Conservation (phyloP, 2,329 filamentous ascomycete genomes). For the Cordyceps tenuipes region DNA sequence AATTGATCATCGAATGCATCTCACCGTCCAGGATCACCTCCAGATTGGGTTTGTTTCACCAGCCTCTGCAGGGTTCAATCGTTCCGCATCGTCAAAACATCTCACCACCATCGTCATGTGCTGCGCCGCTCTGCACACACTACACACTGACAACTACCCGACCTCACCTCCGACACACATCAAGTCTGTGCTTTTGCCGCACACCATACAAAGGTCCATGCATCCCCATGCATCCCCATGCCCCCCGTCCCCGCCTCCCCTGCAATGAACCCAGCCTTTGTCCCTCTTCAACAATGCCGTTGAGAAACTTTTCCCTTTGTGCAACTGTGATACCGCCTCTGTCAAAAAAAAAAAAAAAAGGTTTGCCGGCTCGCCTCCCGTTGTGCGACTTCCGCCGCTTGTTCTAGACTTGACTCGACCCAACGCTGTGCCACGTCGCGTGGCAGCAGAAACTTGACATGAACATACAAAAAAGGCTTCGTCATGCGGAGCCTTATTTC, state of each 20-base stretch:
- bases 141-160: too few species aligned
- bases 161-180: not conserved
- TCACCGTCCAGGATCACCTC: too few species aligned
- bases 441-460: not conserved
- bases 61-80: too few species aligned
- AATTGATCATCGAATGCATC: too few species aligned
- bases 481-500: not conserved
- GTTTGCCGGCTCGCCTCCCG: not conserved
- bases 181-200: not conserved
- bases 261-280: not conserved
- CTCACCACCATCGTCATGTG: too few species aligned
- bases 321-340: not conserved
- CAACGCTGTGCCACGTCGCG: not conserved
- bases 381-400: not conserved
- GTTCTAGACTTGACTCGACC: conserved; percentile 1
- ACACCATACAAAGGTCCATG: not conserved
- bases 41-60: too few species aligned
- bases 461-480: not conserved
- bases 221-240: not conserved
- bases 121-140: too few species aligned
- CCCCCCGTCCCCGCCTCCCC: not conserved
- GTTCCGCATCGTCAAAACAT: too few species aligned
- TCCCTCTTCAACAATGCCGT: not conserved
- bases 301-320: not conserved
- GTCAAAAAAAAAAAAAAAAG: not conserved